Evolutionary conservation across 2,329 filamentous ascomycete genomes (phyloP).

Genomic region (Ciborinia camelliae): DNA sequence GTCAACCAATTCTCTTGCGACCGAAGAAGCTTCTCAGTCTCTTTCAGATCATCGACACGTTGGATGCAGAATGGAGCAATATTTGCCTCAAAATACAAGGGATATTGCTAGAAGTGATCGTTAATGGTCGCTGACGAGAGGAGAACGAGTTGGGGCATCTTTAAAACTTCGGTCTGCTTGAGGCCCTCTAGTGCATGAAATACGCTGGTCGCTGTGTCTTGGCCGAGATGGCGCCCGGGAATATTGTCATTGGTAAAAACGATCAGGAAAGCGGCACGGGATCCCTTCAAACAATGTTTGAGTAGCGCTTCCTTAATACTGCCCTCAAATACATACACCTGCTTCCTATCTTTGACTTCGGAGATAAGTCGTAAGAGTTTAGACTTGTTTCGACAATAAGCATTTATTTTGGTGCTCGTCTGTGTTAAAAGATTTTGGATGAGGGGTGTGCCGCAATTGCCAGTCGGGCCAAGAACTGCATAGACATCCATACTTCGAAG

Average conservation of each 20-base stretch:
- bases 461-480: background rate
- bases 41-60: background rate
- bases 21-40: background rate
- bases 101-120: background rate
- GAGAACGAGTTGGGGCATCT: background rate
- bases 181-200: background rate
- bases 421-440: background rate
- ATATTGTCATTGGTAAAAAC: background rate
- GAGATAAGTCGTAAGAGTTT: background rate
- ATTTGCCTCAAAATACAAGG: background rate
- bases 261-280: background rate
- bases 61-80: background rate
- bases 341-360: background rate
- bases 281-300: background rate
- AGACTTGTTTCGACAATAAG: background rate
- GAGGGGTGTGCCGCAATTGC: background rate
- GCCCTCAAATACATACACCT: background rate
- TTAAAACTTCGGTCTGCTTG: background rate
- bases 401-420: background rate
- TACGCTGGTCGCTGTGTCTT: background rate
- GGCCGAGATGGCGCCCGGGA: background rate
- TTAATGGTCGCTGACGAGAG: background rate
- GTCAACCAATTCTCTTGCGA: background rate
- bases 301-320: background rate
- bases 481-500: background rate